Evolutionary conservation across 2,329 filamentous ascomycete species (phyloP).

Genomic region (Xylaria sp.): DNA sequence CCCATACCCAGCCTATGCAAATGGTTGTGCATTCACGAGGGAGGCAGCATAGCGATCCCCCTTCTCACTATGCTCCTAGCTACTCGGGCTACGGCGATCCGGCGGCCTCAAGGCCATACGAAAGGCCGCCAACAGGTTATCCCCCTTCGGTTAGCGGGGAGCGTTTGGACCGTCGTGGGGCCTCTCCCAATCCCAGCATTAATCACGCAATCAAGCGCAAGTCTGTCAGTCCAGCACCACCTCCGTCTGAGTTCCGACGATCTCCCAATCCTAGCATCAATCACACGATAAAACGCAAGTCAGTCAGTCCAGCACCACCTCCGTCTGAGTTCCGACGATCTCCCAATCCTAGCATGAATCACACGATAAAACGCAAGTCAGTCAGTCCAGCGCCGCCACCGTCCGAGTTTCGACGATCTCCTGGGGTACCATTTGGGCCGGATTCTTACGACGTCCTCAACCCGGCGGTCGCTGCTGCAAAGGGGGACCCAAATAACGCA

Average conservation of each 20-base stretch:
- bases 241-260: slow-evolving; percentile 41
- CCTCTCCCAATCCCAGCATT: slow-evolving; percentile 41
- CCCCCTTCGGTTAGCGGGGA: slow-evolving; percentile 19
- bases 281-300: slow-evolving; percentile 43
- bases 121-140: slow-evolving; percentile 35
- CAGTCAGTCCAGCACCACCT: slow-evolving; percentile 64
- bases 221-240: slow-evolving; percentile 67
- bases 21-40: slow-evolving; percentile 40
- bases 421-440: slow-evolving; percentile 65
- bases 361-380: slow-evolving; percentile 47
- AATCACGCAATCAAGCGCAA: slow-evolving; percentile 60
- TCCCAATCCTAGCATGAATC: slow-evolving; percentile 33
- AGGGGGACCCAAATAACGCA: slow-evolving; percentile 29
- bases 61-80: slow-evolving; percentile 24
- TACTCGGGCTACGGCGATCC: slow-evolving; percentile 24
- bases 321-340: slow-evolving; percentile 43
- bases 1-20: slow-evolving; percentile 37
- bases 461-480: slow-evolving; percentile 43
- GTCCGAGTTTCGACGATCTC: slow-evolving; percentile 45
- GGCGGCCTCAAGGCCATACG: slow-evolving; percentile 24
- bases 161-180: slow-evolving; percentile 25
- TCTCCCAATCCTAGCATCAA: slow-evolving; percentile 37
- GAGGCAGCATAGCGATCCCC: slow-evolving; percentile 33
- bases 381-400: slow-evolving; percentile 62
- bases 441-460: slow-evolving; percentile 73